Evolutionary conservation across 331 rosid genomes (phyloP).

Genomic region (Ulmus americana): DNA sequence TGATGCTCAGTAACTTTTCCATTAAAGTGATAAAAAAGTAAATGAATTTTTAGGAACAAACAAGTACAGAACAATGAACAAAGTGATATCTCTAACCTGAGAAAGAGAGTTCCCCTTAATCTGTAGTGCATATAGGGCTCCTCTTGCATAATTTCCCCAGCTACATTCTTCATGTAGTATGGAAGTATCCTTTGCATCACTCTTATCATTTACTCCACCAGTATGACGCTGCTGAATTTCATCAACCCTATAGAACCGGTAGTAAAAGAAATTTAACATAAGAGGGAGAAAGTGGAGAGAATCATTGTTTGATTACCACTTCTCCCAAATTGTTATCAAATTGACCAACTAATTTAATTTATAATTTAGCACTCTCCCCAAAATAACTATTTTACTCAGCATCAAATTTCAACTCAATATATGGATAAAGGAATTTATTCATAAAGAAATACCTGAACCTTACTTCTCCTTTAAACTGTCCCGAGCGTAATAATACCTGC

Average conservation of each 20-base stretch:
- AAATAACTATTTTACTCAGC: background rate
- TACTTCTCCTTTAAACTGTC: slow-evolving; percentile 79
- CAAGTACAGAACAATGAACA: background rate
- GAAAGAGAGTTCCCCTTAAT: slow-evolving; percentile 42
- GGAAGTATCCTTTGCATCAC: slow-evolving; percentile 32
- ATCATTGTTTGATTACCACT: background rate
- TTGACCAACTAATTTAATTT: background rate
- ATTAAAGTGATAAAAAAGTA: background rate
- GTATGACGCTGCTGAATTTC: slow-evolving; percentile 41
- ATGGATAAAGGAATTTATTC: background rate
- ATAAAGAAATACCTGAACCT: slow-evolving; percentile 57
- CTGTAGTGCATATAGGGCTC: slow-evolving; percentile 70
- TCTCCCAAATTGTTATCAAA: background rate
- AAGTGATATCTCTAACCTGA: slow-evolving; percentile 47
- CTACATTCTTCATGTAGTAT: slow-evolving; percentile 44
- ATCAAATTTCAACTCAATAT: background rate
- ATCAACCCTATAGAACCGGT: slow-evolving; percentile 50
- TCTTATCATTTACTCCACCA: slow-evolving; percentile 20
- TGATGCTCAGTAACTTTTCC: no score
- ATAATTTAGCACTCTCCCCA: background rate
- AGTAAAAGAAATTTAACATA: background rate
- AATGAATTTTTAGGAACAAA: no score
- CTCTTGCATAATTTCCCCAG: slow-evolving; percentile 96
- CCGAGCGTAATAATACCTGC: slow-evolving; percentile 68
- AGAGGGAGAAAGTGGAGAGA: background rate